A percentile compares a stretch with the other conserved stretches of the same genome.
Conservation (phyloP, 176 grass and related monocot genomes). For the Urochloa ruziziensis region DNA sequence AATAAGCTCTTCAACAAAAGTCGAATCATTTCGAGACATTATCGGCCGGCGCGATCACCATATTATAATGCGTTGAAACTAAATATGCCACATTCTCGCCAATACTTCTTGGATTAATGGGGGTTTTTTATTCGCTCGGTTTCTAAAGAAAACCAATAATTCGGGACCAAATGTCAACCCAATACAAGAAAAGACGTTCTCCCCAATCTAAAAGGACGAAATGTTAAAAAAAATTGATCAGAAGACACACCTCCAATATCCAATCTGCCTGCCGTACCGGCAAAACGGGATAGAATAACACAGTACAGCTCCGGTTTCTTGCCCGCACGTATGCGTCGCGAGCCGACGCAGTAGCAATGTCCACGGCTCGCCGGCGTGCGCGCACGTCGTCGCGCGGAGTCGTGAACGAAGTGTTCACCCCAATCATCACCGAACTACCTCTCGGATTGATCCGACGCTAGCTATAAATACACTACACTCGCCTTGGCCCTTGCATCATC, state of each 20-base stretch:
- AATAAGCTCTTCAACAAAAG: neutral
- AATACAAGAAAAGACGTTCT: neutral
- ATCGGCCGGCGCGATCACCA: neutral
- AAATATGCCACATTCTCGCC: neutral
- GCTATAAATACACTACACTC: slow-evolving; percentile 27
- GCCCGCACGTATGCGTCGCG: slow-evolving; percentile 30
- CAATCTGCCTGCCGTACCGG: slow-evolving; percentile 3
- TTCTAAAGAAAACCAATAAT: neutral
- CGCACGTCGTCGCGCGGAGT: slow-evolving; percentile 25
- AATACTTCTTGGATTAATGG: neutral
- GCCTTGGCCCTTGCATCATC: neutral
- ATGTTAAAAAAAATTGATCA: neutral
- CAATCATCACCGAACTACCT: slow-evolving; percentile 19
- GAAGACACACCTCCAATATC: neutral
- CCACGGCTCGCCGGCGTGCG: neutral
- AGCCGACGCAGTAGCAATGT: slow-evolving; percentile 35
- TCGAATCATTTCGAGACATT: neutral
- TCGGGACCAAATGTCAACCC: neutral
- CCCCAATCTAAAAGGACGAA: neutral
- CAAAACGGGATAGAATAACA: slow-evolving; percentile 39
- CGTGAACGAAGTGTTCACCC: neutral
- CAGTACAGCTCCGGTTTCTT: slow-evolving; percentile 37
- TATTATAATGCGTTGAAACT: neutral
- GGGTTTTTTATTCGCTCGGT: neutral
- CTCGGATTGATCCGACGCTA: neutral